Percentiles rank a stretch among this genome's conserved stretches.
Evolutionary conservation across 2,329 filamentous ascomycete genomes (phyloP).

Genomic region (Fusarium tricinctum): DNA sequence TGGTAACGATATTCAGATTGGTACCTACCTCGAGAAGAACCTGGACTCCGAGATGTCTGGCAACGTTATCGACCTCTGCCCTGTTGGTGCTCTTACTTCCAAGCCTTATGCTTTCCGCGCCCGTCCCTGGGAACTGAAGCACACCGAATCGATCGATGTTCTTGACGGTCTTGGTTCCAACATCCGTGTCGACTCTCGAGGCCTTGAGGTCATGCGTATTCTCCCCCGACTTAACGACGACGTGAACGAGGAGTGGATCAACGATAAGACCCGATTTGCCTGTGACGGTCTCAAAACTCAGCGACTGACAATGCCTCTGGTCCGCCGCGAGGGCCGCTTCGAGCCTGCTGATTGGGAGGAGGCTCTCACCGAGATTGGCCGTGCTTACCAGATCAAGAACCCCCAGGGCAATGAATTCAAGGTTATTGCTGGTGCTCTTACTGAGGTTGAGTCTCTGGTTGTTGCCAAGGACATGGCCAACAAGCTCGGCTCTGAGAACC

Average conservation of each 20-base stretch:
- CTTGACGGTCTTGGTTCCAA: conserved; percentile 93
- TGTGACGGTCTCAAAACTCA: conserved; percentile 98
- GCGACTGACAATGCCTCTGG: conserved; percentile 90
- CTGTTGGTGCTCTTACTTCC: conserved; percentile 94
- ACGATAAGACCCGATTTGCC: conserved; percentile 97
- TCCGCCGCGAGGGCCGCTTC: conserved; percentile 91
- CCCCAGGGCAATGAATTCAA: conserved; percentile 97
- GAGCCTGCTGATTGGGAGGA: conserved; percentile 96
- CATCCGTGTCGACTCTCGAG: conserved; percentile 92
- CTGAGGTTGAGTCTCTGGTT: conserved; percentile 92
- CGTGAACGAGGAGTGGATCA: conserved; percentile 99
- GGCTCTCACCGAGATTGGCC: conserved; percentile 87
- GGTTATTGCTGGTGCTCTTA: conserved; percentile 89
- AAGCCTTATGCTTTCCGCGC: conserved; percentile 99
- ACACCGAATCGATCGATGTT: conserved; percentile 95
- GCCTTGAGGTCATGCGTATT: conserved; percentile 95
- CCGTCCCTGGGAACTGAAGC: conserved; percentile 96
- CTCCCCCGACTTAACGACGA: conserved; percentile 95
- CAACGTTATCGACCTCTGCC: conserved; percentile 98
- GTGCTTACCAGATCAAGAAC: conserved; percentile 82
- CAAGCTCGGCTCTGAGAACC: conserved; percentile 94
- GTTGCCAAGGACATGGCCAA: conserved; percentile 98
- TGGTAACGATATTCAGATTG: conserved; percentile 98
- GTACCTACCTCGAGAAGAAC: conserved; percentile 95
- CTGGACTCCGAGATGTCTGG: conserved; percentile 95